These are phyloP conservation scores for Mycosphaerelloides madeirae DNA, from an alignment of 2,329 filamentous ascomycete genomes.

Conservation along the genomic window DNA sequence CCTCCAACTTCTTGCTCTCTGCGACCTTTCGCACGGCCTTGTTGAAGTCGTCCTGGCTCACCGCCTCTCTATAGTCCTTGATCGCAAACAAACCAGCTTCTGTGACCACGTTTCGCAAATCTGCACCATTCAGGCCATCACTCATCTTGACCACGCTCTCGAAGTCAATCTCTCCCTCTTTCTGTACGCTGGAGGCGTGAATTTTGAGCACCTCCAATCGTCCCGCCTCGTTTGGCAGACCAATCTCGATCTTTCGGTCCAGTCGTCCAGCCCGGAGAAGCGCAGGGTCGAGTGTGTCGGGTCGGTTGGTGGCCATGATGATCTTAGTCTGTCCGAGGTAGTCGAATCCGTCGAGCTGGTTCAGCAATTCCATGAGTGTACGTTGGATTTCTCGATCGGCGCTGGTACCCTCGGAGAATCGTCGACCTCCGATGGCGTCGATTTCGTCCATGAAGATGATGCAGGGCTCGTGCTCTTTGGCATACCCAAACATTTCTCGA, in stretches of 20 bases:
- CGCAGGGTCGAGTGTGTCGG: conserved; percentile 90
- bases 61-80: conserved; percentile 92
- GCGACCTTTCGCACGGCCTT: conserved; percentile 97
- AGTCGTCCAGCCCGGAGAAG: conserved; percentile 86
- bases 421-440: conserved; percentile 91
- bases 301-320: conserved; percentile 98
- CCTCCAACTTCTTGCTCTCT: conserved; percentile 96
- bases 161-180: conserved; percentile 94
- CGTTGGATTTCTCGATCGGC: conserved; percentile 97
- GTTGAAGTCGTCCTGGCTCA: conserved; percentile 99
- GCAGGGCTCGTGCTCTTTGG: conserved; percentile 97
- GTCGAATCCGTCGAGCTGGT: conserved; percentile 98
- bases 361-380: conserved; percentile 96
- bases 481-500: conserved; percentile 99
- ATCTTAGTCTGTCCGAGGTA: conserved; percentile 99
- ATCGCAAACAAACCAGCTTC: conserved; percentile 97
- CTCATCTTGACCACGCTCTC: conserved; percentile 99
- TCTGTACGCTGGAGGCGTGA: conserved; percentile 77
- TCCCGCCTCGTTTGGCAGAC: conserved; percentile 93
- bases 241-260: conserved; percentile 97
- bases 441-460: conserved; percentile 99
- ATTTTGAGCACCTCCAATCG: conserved; percentile 98
- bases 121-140: conserved; percentile 93
- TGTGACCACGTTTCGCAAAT: conserved; percentile 95
- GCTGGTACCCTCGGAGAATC: conserved; percentile 95